Evolutionary conservation across 805 yeast species (phyloP).

Genomic region (Sungouiella blattae): DNA sequence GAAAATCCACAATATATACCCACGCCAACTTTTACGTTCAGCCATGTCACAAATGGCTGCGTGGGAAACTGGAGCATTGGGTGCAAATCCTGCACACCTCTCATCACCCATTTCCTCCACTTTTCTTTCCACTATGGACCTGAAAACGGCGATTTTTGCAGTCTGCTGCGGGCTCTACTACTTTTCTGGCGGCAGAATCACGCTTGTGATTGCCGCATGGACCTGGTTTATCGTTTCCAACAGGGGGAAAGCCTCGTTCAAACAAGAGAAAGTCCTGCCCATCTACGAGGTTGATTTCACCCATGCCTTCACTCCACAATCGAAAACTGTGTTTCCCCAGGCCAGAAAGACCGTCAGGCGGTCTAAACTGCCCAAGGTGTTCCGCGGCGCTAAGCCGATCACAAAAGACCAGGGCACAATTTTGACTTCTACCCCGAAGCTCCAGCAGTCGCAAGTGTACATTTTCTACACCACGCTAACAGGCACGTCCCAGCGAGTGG

Average conservation of each 20-base stretch:
- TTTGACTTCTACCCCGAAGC: slow-evolving; percentile 37
- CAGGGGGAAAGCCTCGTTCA: neutral
- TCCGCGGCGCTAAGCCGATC: slow-evolving; percentile 35
- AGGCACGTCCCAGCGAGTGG: slow-evolving; percentile 74
- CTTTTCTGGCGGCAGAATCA: slow-evolving; percentile 42
- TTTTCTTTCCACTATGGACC: slow-evolving; percentile 14
- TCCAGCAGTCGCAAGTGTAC: slow-evolving; percentile 54
- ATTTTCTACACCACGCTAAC: slow-evolving; percentile 84
- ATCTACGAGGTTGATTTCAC: slow-evolving; percentile 44
- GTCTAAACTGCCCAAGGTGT: slow-evolving; percentile 36
- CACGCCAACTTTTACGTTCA: too few species aligned
- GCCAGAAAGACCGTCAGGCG: slow-evolving; percentile 16
- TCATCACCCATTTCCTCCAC: slow-evolving; percentile 15
- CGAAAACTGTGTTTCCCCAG: slow-evolving; percentile 15
- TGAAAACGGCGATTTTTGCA: slow-evolving; percentile 13
- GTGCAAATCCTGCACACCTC: slow-evolving; percentile 20
- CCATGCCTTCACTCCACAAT: slow-evolving; percentile 23
- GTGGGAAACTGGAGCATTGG: too few species aligned
- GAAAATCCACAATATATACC: too few species aligned
- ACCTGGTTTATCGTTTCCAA: slow-evolving; percentile 8
- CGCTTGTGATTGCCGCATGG: slow-evolving; percentile 26
- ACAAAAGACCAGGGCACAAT: slow-evolving; percentile 25
- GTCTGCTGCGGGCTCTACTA: slow-evolving; percentile 28
- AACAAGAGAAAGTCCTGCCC: slow-evolving; percentile 18
- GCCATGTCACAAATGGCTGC: too few species aligned